These are phyloP conservation scores for Monilinia polystroma DNA, from an alignment of 2,329 filamentous ascomycete species.

Conservation along the genomic window DNA sequence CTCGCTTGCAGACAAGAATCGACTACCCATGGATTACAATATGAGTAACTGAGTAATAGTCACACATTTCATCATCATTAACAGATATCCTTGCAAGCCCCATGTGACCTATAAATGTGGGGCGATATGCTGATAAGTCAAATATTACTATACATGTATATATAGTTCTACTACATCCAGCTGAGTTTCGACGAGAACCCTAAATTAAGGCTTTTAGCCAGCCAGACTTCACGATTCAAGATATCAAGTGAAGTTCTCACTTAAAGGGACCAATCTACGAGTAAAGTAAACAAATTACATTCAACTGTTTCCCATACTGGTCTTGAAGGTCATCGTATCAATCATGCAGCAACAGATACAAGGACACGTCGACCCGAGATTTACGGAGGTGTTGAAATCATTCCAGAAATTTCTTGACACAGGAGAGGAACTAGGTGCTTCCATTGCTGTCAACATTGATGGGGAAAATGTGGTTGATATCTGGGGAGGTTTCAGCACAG, in stretches of 20 bases:
- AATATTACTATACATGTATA: too few relatives aligned
- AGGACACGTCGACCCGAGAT: constrained; percentile 43
- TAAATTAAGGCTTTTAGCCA: too few relatives aligned
- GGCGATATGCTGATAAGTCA: too few relatives aligned
- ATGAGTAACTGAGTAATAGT: background rate
- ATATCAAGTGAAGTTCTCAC: too few relatives aligned
- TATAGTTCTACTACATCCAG: too few relatives aligned
- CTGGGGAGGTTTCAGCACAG: constrained; percentile 46
- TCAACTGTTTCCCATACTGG: background rate
- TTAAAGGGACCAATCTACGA: background rate
- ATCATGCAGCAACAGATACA: constrained; percentile 38
- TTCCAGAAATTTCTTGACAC: constrained; percentile 42
- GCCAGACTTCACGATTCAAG: too few relatives aligned
- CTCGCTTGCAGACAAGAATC: too few relatives aligned
- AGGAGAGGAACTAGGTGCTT: constrained; percentile 48
- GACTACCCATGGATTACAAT: background rate
- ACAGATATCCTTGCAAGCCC: too few relatives aligned
- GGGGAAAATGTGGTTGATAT: constrained; percentile 47
- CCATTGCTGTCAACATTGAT: constrained; percentile 44
- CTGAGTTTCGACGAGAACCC: too few relatives aligned
- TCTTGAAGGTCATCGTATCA: background rate
- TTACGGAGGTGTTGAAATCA: constrained; percentile 41
- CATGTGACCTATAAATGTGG: too few relatives aligned
- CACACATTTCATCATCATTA: background rate
- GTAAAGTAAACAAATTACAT: background rate